Evolutionary conservation across 2,329 filamentous ascomycete species (phyloP).

Genomic region (Phoma sp.): DNA sequence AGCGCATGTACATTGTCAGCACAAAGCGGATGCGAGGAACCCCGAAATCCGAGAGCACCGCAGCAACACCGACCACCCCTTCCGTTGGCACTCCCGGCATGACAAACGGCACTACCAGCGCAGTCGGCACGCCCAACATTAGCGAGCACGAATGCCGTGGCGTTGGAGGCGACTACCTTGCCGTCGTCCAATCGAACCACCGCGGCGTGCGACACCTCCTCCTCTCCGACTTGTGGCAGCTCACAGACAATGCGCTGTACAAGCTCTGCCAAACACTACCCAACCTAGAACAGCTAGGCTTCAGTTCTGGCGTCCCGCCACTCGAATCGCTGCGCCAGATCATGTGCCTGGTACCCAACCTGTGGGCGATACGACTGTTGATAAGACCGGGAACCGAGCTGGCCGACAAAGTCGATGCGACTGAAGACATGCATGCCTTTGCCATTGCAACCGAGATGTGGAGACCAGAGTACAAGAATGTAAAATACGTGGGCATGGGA

Average conservation of each 20-base stretch:
- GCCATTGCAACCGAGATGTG: constrained; percentile 44
- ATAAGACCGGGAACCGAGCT: constrained; percentile 35
- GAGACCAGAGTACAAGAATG: constrained; percentile 41
- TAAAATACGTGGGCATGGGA: constrained; percentile 52
- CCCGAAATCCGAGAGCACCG: constrained; percentile 36
- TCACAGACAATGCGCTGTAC: constrained; percentile 58
- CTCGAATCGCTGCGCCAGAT: constrained; percentile 45
- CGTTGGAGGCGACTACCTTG: constrained; percentile 57
- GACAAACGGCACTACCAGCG: constrained; percentile 26
- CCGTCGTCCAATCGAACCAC: constrained; percentile 60
- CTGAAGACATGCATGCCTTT: constrained; percentile 44
- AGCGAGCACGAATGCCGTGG: constrained; percentile 43
- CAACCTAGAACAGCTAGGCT: constrained; percentile 65
- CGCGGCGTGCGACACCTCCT: constrained; percentile 63
- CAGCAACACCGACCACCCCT: constrained; percentile 40
- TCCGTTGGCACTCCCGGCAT: constrained; percentile 30
- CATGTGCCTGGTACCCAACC: constrained; percentile 48
- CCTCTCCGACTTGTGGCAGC: constrained; percentile 63
- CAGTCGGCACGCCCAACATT: constrained; percentile 30
- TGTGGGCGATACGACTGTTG: constrained; percentile 53
- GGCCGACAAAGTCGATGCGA: constrained; percentile 32
- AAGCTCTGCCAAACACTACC: constrained; percentile 63
- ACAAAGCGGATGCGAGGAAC: constrained; percentile 31
- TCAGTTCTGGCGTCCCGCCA: constrained; percentile 64
- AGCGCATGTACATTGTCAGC: constrained; percentile 62